A percentile compares a stretch with the other conserved stretches of the same genome.
phyloP scores from a whole-genome alignment of 2,329 filamentous ascomycete species.

The Aspergillus tubingensis region DNA sequence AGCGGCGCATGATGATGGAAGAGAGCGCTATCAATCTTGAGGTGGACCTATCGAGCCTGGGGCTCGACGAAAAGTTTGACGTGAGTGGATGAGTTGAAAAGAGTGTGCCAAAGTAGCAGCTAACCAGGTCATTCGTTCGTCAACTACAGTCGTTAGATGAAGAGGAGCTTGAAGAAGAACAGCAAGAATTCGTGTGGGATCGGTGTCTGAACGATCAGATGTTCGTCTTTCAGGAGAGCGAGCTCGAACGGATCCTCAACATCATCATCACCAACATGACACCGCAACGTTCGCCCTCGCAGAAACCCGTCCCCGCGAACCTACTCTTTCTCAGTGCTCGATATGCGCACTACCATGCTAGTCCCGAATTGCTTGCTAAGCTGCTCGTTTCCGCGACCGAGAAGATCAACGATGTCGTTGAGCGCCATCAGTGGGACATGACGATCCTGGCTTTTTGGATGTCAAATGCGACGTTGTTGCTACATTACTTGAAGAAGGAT shows the following conservation, averaged over 20 bases:
- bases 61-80: conserved; percentile 93
- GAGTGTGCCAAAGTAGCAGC: background rate
- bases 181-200: conserved; percentile 94
- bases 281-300: conserved; percentile 89
- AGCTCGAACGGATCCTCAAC: conserved; percentile 87
- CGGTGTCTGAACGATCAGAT: conserved; percentile 95
- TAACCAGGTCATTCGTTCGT: background rate
- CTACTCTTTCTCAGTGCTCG: conserved; percentile 93
- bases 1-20: conserved; percentile 93
- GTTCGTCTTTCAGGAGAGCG: conserved; percentile 98
- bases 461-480: conserved; percentile 90
- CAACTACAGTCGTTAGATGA: conserved; percentile 63
- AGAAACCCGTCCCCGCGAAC: conserved; percentile 96
- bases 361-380: conserved; percentile 75
- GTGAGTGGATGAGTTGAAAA: conserved; percentile 51
- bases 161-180: conserved; percentile 83
- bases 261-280: conserved; percentile 99
- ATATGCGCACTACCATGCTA: conserved; percentile 96
- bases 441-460: conserved; percentile 99
- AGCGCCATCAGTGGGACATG: conserved; percentile 98
- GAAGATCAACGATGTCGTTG: conserved; percentile 96
- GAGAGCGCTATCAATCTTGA: conserved; percentile 96
- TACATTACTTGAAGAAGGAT: conserved; percentile 97
- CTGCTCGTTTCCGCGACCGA: conserved; percentile 86
- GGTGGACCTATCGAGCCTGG: conserved; percentile 92